Percentiles rank a stretch among this genome's conserved stretches.
phyloP scores from a whole-genome alignment of 2,329 filamentous ascomycete species.

The Aaosphaeria arxii region DNA sequence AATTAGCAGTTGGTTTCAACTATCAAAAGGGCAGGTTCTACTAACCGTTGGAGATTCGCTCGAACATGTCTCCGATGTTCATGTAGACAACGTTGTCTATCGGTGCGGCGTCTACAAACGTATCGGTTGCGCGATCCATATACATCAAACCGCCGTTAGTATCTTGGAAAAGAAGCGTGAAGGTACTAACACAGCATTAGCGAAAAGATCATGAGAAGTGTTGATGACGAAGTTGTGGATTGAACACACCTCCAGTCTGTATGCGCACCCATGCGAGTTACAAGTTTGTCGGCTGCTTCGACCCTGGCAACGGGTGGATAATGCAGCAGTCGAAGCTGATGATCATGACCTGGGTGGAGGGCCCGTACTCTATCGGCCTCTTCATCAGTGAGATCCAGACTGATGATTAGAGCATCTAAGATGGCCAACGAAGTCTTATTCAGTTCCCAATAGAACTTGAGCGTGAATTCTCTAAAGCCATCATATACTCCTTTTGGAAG shows the following conservation, averaged over 20 bases:
- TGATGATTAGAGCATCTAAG: slow-evolving; percentile 46
- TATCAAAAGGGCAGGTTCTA: slow-evolving; percentile 1
- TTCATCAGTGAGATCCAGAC: slow-evolving; percentile 47
- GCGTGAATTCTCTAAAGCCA: slow-evolving; percentile 48
- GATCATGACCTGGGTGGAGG: slow-evolving; percentile 55
- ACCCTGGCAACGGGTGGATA: slow-evolving; percentile 51
- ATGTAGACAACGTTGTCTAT: slow-evolving; percentile 37
- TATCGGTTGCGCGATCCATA: slow-evolving; percentile 41
- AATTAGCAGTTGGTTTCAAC: neutral
- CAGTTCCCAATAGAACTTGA: slow-evolving; percentile 49
- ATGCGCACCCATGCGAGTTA: slow-evolving; percentile 52
- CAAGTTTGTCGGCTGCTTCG: slow-evolving; percentile 41
- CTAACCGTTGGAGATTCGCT: slow-evolving; percentile 49
- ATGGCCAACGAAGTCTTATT: slow-evolving; percentile 44
- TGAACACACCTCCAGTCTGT: slow-evolving; percentile 50
- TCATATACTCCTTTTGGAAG: slow-evolving; percentile 45
- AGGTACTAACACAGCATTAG: slow-evolving; percentile 6
- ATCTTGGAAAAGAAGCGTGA: slow-evolving; percentile 57
- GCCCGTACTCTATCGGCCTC: slow-evolving; percentile 38
- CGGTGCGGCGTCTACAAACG: slow-evolving; percentile 40
- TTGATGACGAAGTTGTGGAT: neutral
- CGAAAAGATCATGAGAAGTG: neutral
- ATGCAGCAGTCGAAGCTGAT: slow-evolving; percentile 60
- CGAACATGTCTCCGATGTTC: slow-evolving; percentile 51
- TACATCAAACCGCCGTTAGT: slow-evolving; percentile 52